Evolutionary conservation across 2,329 filamentous ascomycete species (phyloP), one percentile per base, ranked within the genome.

Genomic region (Pyrenophora tritici-repentis): DNA sequence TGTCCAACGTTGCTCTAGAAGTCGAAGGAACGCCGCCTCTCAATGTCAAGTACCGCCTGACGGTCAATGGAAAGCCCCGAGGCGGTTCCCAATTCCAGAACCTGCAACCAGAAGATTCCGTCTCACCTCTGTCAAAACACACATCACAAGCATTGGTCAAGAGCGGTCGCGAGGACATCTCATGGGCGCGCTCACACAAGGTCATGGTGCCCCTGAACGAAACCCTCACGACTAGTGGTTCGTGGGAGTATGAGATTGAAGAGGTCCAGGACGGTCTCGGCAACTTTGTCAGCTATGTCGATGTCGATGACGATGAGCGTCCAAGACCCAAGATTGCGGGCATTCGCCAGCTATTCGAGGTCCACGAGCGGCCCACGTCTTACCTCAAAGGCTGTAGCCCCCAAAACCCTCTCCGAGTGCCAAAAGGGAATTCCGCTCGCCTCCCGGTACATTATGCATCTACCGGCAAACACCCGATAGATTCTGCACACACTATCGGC

Each of bases 261-360:
- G 90, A 97, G 72, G 90, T 99, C 7, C 86, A 90, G 53, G 94
- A 99, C 76, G 93, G 86, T 2, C 88, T 92, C 61, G 92, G 92
- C 39, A 99, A 99, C 65, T 77, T 88, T 32, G 86, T 92, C 52
- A 88, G 86, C 57, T 99, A 96, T 68, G 78, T 82, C 3, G 76
- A 79, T 3, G 74, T 81, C 3, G 78, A 81, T 12, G 89, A 94
- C 35, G 89, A 94, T n/a, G 78, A 81, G 31, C 75, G 73, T 37
- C 77, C 78, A 42, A 85, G 82, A 56, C 77, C 80, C 3, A 86
- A 84, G 63, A 75, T 79, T 1, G 80, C 83, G 53, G 79, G 86
- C 42, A 80, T 95, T 16, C 85, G 87, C 57, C 90, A 96, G 65
- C 83, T 83, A 42, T 93, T 99, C 59, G 79, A 81, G 9, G 93